Conservation (phyloP, 495 filamentous ascomycete genomes). For the Penicillium parvum region DNA sequence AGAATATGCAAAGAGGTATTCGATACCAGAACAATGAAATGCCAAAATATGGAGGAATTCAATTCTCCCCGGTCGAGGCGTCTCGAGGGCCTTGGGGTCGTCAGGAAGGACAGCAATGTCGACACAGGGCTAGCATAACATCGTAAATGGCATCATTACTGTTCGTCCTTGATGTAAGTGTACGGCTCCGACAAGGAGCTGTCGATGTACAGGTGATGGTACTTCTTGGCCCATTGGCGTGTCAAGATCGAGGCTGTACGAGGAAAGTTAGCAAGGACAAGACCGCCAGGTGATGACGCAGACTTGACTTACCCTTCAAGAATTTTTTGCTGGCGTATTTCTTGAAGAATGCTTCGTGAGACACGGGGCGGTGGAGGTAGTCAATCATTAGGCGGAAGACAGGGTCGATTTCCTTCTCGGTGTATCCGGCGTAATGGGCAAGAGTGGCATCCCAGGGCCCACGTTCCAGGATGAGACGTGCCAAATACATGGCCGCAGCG, state of each 20-base stretch:
- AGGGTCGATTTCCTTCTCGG: conserved; percentile 85
- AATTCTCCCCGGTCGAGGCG: conserved; percentile 25
- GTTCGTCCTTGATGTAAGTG: conserved; percentile 38
- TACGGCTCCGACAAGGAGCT: conserved; percentile 35
- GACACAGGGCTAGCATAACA: conserved; percentile 28
- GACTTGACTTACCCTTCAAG: conserved; percentile 68
- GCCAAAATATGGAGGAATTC: conserved; percentile 41
- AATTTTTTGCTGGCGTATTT: conserved; percentile 99
- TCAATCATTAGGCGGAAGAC: conserved; percentile 94
- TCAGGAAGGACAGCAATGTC: conserved; percentile 22
- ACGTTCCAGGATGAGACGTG: conserved; percentile 80
- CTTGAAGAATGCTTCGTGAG: conserved; percentile 97
- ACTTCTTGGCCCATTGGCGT: conserved; percentile 87
- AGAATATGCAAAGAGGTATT: conserved; percentile 44
- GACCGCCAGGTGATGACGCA: background rate
- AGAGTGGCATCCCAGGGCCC: conserved; percentile 90
- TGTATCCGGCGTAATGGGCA: conserved; percentile 90
- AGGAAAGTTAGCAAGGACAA: conserved; percentile 15
- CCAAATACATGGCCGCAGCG: conserved; percentile 91
- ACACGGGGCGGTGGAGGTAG: conserved; percentile 82
- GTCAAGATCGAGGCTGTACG: conserved; percentile 81
- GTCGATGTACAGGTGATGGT: conserved; percentile 43
- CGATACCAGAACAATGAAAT: conserved; percentile 45
- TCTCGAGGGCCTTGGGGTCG: conserved; percentile 24
- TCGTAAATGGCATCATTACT: conserved; percentile 29